These are phyloP conservation scores for Geotrichum klebahnii DNA, from an alignment of 1,139 yeast genomes.

Conservation along the genomic window DNA sequence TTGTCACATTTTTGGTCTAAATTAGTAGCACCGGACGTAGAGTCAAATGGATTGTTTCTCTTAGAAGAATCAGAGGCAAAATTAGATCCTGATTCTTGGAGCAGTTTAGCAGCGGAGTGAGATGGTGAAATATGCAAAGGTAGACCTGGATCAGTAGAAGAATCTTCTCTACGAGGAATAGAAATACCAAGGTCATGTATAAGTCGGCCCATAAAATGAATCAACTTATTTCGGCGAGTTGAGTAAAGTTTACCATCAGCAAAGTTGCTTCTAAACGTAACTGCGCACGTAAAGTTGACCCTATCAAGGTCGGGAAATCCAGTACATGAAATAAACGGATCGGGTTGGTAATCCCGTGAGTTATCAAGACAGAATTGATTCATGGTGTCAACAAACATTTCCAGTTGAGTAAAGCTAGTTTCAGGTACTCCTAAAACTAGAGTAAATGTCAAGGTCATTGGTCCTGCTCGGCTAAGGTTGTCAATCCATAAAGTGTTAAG, in stretches of 20 bases:
- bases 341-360: slow-evolving; percentile 39
- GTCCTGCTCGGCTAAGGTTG: slow-evolving; percentile 41
- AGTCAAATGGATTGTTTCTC: background rate
- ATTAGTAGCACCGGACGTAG: background rate
- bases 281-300: slow-evolving; percentile 33
- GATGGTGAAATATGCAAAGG: slow-evolving; percentile 26
- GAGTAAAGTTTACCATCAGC: slow-evolving; percentile 38
- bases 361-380: slow-evolving; percentile 37
- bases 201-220: slow-evolving; percentile 36
- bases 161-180: slow-evolving; percentile 34
- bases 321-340: slow-evolving; percentile 37
- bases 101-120: background rate
- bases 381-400: slow-evolving; percentile 34
- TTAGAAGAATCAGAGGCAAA: background rate
- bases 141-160: slow-evolving; percentile 37
- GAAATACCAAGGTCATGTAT: slow-evolving; percentile 36
- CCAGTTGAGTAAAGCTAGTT: slow-evolving; percentile 39
- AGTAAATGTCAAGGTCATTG: slow-evolving; percentile 33
- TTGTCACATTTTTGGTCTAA: background rate
- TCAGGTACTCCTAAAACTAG: slow-evolving; percentile 40
- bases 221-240: slow-evolving; percentile 34
- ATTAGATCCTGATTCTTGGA: background rate
- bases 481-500: slow-evolving; percentile 42
- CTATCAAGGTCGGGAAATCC: slow-evolving; percentile 40
- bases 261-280: slow-evolving; percentile 38